Conservation (phyloP, 2,329 filamentous ascomycete genomes). For the Fusarium sp. region DNA sequence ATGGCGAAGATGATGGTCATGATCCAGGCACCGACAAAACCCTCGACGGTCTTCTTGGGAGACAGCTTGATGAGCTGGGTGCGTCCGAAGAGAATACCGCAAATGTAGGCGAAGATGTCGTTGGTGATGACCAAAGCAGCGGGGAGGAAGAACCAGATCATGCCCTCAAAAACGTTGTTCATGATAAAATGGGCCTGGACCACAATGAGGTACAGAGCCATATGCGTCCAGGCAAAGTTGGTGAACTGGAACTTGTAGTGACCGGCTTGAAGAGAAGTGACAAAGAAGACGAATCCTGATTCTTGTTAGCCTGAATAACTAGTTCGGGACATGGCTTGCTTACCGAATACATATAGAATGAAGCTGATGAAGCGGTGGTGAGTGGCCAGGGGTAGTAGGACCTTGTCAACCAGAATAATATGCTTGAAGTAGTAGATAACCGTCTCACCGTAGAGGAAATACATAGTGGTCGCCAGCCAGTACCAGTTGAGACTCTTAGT, state of each 20-base stretch:
- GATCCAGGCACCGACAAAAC: constrained; percentile 95
- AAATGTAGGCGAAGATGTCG: constrained; percentile 98
- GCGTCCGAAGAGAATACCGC: constrained; percentile 94
- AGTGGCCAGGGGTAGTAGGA: constrained; percentile 91
- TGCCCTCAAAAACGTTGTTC: constrained; percentile 99
- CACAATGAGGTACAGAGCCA: constrained; percentile 97
- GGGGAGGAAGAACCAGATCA: constrained; percentile 99
- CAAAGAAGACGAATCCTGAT: constrained; percentile 96
- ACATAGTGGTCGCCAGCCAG: constrained; percentile 98
- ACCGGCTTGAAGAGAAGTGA: constrained; percentile 91
- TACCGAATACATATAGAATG: constrained; percentile 96
- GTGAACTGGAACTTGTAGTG: constrained; percentile 99
- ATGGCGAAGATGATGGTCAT: constrained; percentile 91
- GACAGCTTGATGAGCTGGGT: constrained; percentile 98
- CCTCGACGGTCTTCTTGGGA: constrained; percentile 99
- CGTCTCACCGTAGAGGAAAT: constrained; percentile 98
- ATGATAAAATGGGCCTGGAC: constrained; percentile 99
- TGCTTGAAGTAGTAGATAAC: constrained; percentile 99
- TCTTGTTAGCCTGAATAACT: constrained; percentile 25
- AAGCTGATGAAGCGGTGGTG: constrained; percentile 99
- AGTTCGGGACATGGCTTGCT: constrained; percentile 42
- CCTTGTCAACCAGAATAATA: constrained; percentile 92
- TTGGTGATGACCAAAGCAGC: constrained; percentile 97
- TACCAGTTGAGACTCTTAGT: constrained; percentile 99
- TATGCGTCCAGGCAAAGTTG: constrained; percentile 99